phyloP scores from a whole-genome alignment of 169 alveolate species.

The Plasmodium adleri region DNA sequence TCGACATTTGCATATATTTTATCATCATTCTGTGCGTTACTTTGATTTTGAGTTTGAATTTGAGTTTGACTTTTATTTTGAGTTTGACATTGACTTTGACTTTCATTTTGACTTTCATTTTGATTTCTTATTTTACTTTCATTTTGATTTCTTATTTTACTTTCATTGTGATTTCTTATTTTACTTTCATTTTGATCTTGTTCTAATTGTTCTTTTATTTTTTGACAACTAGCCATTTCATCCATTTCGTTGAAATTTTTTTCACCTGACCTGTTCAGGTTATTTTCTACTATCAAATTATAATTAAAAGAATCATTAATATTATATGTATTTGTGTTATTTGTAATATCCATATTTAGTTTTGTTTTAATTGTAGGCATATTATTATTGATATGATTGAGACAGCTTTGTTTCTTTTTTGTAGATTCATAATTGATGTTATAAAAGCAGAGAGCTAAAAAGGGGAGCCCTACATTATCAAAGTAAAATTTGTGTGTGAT shows the following conservation, averaged over 20 bases:
- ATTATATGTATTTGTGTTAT: not conserved
- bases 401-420: not conserved
- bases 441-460: conserved; percentile 57
- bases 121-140: too few relatives aligned
- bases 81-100: too few relatives aligned
- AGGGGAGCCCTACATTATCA: conserved; percentile 67
- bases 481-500: conserved; percentile 41
- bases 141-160: too few relatives aligned
- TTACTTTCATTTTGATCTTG: not conserved
- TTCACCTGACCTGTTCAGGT: too few relatives aligned
- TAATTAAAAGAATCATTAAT: not conserved
- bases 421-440: conserved; percentile 15
- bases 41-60: too few relatives aligned
- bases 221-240: not conserved
- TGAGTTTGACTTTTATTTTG: too few relatives aligned
- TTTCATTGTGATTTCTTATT: too few relatives aligned
- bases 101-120: too few relatives aligned
- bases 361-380: not conserved
- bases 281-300: not conserved
- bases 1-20: not conserved
- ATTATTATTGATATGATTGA: not conserved
- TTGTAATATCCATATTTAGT: not conserved
- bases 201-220: not conserved
- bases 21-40: not conserved
- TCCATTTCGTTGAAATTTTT: not conserved